Evolutionary conservation across 768 basidiomycete genomes (phyloP).

Genomic region (Trametes gibbosa): DNA sequence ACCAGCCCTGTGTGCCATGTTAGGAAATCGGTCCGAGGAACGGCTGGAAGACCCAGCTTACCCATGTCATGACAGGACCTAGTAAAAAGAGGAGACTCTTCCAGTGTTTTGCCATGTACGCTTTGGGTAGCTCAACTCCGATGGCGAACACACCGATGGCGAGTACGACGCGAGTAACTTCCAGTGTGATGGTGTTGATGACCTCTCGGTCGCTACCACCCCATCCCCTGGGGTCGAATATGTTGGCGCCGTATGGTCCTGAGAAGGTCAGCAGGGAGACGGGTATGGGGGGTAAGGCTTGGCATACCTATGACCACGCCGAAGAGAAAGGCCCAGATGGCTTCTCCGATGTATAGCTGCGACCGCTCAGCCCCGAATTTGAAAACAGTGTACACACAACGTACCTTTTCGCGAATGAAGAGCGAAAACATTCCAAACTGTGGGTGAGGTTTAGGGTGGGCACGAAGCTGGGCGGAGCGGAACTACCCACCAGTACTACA

Average conservation of each 20-base stretch:
- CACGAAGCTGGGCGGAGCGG: neutral
- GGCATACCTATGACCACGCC: constrained; percentile 79
- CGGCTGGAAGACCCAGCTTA: constrained; percentile 31
- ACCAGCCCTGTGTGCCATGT: constrained; percentile 70
- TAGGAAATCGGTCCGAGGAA: neutral
- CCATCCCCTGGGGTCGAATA: constrained; percentile 85
- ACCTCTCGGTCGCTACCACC: constrained; percentile 42
- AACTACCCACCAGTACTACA: constrained; percentile 60
- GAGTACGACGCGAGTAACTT: constrained; percentile 87
- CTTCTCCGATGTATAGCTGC: constrained; percentile 92
- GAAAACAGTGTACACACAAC: constrained; percentile 9
- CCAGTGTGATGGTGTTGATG: constrained; percentile 81
- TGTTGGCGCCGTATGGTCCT: constrained; percentile 80
- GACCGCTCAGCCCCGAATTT: constrained; percentile 1
- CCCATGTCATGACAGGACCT: constrained; percentile 81
- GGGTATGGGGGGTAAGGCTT: neutral
- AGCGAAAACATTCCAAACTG: constrained; percentile 96
- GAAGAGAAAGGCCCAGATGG: constrained; percentile 91
- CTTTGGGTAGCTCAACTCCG: constrained; percentile 95
- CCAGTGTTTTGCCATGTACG: constrained; percentile 94
- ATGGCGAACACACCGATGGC: constrained; percentile 98
- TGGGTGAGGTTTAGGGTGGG: neutral
- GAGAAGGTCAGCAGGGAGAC: constrained; percentile 12
- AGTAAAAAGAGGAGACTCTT: constrained; percentile 83
- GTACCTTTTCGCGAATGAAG: constrained; percentile 81